Base-by-base conservation (phyloP, 2,329 filamentous ascomycete species). In the Teratosphaeria pseudoeucalypti region DNA sequence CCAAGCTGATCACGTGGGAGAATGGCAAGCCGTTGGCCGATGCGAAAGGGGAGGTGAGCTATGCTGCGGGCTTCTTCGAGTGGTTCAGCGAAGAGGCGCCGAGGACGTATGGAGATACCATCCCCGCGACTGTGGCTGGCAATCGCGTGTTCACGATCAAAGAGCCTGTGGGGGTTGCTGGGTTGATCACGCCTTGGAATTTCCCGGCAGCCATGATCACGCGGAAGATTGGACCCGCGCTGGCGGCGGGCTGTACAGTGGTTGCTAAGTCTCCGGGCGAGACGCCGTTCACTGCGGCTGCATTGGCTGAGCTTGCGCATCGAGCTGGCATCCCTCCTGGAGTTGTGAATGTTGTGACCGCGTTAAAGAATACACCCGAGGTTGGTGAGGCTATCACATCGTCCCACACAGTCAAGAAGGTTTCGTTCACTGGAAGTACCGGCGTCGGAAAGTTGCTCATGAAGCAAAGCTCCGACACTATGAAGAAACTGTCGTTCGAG, bases 171-270 rank as follows among this genome's bases (percentile, higher is more conserved):
- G 90, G 90, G 57, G 90, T 95, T 14, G 89, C 87, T 68, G 90
- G 87, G 2, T 77, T 94, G 56, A 90, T 95, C 63, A 91, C 89
- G 10, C 90, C 90, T 73, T 94, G 90, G 90, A 95, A 95, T 76
- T 95, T 95, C 69, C 77, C 77, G 5, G 76, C 76, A 2, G 77
- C 77, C 16, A 79, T 72, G 70, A 72, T 74, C 43, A 79, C 78
- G 27, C 72, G 78, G 56, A 80, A 80, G 66, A 78, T 80, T 56
- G 78, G 77, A 2, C 77, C 89, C 1, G 89, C 67, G 16, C 80
- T 97, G 59, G 94, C 94, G 19, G 92, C 91, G n/a, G 94, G 94
- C 60, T 97, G 92, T 77, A 96, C 92, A 0, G 89, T 95, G 2
- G 92, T 97, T 1, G 86, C 86, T 68, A 99, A 99, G 75, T 88